Base-by-base conservation (phyloP, 2,329 filamentous ascomycete species). In the Trichoderma sp. region DNA sequence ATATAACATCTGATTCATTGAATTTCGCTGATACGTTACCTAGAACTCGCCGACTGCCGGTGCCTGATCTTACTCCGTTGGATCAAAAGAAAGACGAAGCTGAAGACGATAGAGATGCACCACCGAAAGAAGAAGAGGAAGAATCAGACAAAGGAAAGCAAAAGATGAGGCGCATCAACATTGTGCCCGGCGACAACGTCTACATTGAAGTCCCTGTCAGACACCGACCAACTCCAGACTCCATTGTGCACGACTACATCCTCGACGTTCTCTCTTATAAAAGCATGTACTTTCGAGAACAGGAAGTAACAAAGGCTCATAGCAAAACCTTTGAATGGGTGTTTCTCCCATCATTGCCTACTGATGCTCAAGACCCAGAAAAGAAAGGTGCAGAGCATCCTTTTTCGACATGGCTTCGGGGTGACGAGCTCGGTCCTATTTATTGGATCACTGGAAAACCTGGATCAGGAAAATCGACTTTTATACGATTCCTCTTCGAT, bases 381-480 rank as follows among this genome's bases (percentile, higher is more conserved):
- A 0, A 61, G 74, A 73, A 47, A 24, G 60, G 2, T 36, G 72
- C 72, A 28, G 74, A 74, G 8, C 71, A 73, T 21, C 69, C 70
- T 1, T 78, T 82, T 57, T 73, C 71, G 2, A 64, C 73, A 0
- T 82, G 81, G 80, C 73, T 82, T 1, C 74, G 65, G 9, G 72
- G 73, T 0, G 61, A 73, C 0, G 64, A 72, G 0, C 64, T 76
- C 4, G 76, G 76, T 6, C 75, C 76, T 1, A 76, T 80, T 0
- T 82, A 81, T 65, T 82, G 80, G 82, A 78, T 83, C 47, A 82
- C 78, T 2, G 82, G 82, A 2, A 83, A 85, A 39, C 81, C 84
- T 3, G 84, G 84, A 0, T 83, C 82, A 0, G 84, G 84, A 0
- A 86, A 86, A 72, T 85, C 83, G 0, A 85, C 83, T 0, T 77